Evolutionary conservation across 352 stramenopile species (phyloP).

Genomic region (Pythium brachiatum): DNA sequence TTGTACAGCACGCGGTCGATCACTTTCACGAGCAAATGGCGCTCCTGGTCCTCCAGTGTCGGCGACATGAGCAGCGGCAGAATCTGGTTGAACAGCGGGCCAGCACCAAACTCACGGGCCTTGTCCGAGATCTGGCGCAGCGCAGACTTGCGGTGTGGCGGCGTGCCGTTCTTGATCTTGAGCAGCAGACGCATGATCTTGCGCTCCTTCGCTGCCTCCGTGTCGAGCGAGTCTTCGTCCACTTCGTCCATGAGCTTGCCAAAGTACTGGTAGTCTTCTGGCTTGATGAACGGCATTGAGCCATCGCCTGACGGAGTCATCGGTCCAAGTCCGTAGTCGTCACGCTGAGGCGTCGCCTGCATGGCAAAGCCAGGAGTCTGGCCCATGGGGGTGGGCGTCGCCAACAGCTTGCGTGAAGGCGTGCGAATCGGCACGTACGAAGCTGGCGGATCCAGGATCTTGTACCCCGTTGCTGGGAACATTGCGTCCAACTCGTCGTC

Average conservation of each 20-base stretch:
- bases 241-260: constrained; percentile 94
- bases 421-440: constrained; percentile 96
- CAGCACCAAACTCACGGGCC: constrained; percentile 95
- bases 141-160: constrained; percentile 95
- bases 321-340: constrained; percentile 76
- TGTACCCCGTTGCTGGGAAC: constrained; percentile 94
- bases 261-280: constrained; percentile 99
- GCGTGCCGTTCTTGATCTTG: constrained; percentile 99
- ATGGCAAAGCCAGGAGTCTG: constrained; percentile 91
- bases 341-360: constrained; percentile 69
- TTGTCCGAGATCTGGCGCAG: constrained; percentile 98
- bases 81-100: constrained; percentile 99
- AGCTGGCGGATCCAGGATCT: constrained; percentile 93
- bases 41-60: constrained; percentile 98
- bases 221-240: constrained; percentile 81
- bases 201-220: constrained; percentile 94
- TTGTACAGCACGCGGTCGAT: constrained; percentile 99
- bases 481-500: constrained; percentile 97
- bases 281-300: constrained; percentile 97
- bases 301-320: constrained; percentile 71
- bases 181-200: constrained; percentile 98
- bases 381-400: constrained; percentile 94
- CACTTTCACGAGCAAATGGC: constrained; percentile 99
- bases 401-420: constrained; percentile 92
- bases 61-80: constrained; percentile 98